These are phyloP conservation scores for Beta corolliflora DNA, from an alignment of 179 eudicot species.

Conservation along the genomic window DNA sequence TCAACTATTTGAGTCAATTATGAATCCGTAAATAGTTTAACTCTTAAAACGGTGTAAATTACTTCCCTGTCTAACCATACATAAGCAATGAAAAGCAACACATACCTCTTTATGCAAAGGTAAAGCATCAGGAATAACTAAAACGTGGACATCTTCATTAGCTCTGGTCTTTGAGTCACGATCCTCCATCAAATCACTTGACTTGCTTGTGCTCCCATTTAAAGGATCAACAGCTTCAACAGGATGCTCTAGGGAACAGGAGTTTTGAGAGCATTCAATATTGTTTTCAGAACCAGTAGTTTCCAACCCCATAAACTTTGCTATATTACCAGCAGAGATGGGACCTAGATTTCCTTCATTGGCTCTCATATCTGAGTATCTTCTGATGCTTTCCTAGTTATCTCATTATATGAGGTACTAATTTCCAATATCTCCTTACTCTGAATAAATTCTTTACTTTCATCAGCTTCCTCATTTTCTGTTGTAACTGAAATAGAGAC, in stretches of 20 bases:
- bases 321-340: slow-evolving; percentile 11
- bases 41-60: too few species aligned
- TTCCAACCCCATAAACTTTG: slow-evolving; percentile 16
- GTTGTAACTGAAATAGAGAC: neutral
- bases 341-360: slow-evolving; percentile 24
- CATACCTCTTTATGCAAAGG: slow-evolving; percentile 20
- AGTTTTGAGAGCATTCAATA: slow-evolving; percentile 22
- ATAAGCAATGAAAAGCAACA: too few species aligned
- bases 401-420: slow-evolving; percentile 10
- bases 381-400: slow-evolving; percentile 32
- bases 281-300: slow-evolving; percentile 23
- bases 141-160: slow-evolving; percentile 20
- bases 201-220: slow-evolving; percentile 18
- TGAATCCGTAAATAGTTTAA: too few species aligned
- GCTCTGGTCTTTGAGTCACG: slow-evolving; percentile 7
- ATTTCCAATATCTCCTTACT: slow-evolving; percentile 17
- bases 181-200: slow-evolving; percentile 20
- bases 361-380: slow-evolving; percentile 15
- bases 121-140: slow-evolving; percentile 30
- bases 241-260: slow-evolving; percentile 16
- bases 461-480: slow-evolving; percentile 25
- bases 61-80: too few species aligned
- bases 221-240: slow-evolving; percentile 15
- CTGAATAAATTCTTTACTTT: slow-evolving; percentile 11
- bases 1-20: too few species aligned